Evolutionary conservation across 2,329 filamentous ascomycete species (phyloP).

Genomic region (Aspergillus bombycis): DNA sequence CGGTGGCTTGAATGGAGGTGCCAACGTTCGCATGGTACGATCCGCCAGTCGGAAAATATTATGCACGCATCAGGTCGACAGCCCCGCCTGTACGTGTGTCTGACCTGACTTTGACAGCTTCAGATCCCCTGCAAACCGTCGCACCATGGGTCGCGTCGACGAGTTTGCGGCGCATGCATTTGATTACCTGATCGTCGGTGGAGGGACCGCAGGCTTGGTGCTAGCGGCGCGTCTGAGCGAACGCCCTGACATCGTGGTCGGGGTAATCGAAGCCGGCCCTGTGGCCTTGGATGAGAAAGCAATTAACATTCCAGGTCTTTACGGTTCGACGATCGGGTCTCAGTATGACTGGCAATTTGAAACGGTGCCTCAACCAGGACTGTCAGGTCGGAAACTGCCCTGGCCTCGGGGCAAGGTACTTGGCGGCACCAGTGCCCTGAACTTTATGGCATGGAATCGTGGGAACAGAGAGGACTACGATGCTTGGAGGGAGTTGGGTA

Average conservation of each 20-base stretch:
- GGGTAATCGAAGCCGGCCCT: constrained; percentile 50
- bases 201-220: constrained; percentile 55
- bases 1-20: neutral
- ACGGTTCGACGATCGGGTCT: constrained; percentile 6
- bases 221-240: constrained; percentile 46
- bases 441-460: constrained; percentile 34
- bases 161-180: neutral
- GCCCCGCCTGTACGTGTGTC: neutral
- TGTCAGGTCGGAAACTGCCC: constrained; percentile 15
- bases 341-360: constrained; percentile 22
- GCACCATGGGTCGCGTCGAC: neutral
- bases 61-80: neutral
- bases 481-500: constrained; percentile 36
- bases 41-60: neutral
- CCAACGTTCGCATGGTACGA: neutral
- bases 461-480: constrained; percentile 33
- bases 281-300: constrained; percentile 29
- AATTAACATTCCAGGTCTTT: constrained; percentile 28
- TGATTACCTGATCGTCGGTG: constrained; percentile 50
- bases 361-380: constrained; percentile 31
- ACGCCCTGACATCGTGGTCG: constrained; percentile 45
- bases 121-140: neutral
- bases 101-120: neutral
- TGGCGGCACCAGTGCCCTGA: constrained; percentile 37
- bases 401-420: constrained; percentile 33